Evolutionary conservation across 2,329 filamentous ascomycete genomes (phyloP).

Genomic region (Fusarium coicis): DNA sequence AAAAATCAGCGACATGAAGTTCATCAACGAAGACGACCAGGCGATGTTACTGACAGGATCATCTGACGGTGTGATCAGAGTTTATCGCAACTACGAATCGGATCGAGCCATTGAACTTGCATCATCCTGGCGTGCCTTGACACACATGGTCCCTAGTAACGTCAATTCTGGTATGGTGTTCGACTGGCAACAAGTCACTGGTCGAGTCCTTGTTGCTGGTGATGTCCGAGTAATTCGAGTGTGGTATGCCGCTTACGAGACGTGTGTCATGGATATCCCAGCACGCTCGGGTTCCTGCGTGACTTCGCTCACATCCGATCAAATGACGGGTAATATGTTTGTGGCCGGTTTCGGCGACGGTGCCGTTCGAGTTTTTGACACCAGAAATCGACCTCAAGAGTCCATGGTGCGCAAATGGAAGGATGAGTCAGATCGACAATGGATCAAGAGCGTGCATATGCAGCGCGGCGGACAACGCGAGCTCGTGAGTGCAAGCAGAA

Average conservation of each 20-base stretch:
- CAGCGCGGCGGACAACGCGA: conserved; percentile 94
- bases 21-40: conserved; percentile 98
- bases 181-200: conserved; percentile 99
- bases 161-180: conserved; percentile 96
- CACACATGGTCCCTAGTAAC: conserved; percentile 92
- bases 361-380: conserved; percentile 92
- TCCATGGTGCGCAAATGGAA: conserved; percentile 98
- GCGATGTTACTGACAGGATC: conserved; percentile 94
- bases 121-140: conserved; percentile 89
- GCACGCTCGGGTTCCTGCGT: conserved; percentile 95
- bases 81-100: conserved; percentile 92
- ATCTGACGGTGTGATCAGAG: conserved; percentile 91
- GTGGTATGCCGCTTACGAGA: conserved; percentile 94
- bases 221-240: conserved; percentile 95
- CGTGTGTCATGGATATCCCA: conserved; percentile 92
- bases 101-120: conserved; percentile 82
- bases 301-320: conserved; percentile 94
- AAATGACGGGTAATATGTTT: conserved; percentile 97
- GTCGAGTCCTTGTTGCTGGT: conserved; percentile 92
- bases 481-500: conserved; percentile 87
- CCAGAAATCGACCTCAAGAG: conserved; percentile 82
- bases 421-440: conserved; percentile 84
- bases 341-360: conserved; percentile 97
- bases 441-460: conserved; percentile 97
- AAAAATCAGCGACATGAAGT: conserved; percentile 92